Evolutionary conservation across 2,329 filamentous ascomycete species (phyloP), one percentile per base, ranked within the genome.

Genomic region (Diaporthe eres): DNA sequence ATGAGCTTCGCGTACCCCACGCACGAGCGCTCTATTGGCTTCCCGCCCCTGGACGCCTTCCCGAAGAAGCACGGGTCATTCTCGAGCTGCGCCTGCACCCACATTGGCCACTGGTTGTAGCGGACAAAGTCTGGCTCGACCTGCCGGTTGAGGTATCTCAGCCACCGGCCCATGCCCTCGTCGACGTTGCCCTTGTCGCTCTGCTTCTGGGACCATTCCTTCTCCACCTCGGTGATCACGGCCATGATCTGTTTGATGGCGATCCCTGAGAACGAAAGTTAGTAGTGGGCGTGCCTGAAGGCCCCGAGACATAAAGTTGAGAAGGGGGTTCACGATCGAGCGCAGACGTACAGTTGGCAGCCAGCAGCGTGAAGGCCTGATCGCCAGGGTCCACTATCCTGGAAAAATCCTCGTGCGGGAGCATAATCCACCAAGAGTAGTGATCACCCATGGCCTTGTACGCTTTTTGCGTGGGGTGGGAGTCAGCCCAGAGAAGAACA

Each of bases 401-500:
- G 77, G 88, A 86, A 80, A 91, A 91, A 65, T 85, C 83, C 49
- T 85, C 83, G 77, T 91, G 89, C 12, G 88, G 86, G 10, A 91
- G 84, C 80, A 88, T 85, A 85, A 90, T 90, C 89, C 89, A 91
- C 89, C 89, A 91, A 5, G 80, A 84, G 79, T 89, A 90, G 78
- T 90, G 88, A 72, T 84, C 82, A 57, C 84, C 84, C 71, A 90
- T 85, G n/a, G 86, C 82, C 77, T 86, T 83, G 79, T 90, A 90
- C 22, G 88, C 89, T 89, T 53, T 58, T 49, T 55, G 19, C 15
- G 25, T n/a, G 28, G 10, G 3, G 39, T n/a, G 2, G 6, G 15
- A 13, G 53, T 63, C n/a, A 74, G 42, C 31, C 37, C 15, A 71
- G 37, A 72, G 4, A 34, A 60, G 51, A 57, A 31, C 37, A 39